phyloP scores from a whole-genome alignment of 225 moss, liverwort and hornwort species.

The Bryum argenteum region DNA sequence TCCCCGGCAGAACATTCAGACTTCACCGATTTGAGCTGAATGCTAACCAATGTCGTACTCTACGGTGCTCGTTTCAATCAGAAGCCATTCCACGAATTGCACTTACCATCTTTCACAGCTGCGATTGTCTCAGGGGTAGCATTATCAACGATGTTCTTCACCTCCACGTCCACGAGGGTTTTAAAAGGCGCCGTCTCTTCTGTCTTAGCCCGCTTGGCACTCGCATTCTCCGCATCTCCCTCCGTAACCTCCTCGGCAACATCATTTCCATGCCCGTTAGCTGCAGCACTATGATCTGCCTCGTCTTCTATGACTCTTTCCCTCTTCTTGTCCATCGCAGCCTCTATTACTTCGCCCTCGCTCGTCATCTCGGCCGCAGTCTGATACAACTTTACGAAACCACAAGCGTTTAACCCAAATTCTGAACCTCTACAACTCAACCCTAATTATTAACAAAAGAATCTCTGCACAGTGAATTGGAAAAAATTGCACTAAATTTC shows the following conservation, averaged over 20 bases:
- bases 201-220: conserved; percentile 60
- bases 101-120: conserved; percentile 24
- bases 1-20: not conserved
- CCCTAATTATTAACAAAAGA: not conserved
- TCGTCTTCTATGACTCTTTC: conserved; percentile 11
- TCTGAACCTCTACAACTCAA: not conserved
- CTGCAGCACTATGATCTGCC: conserved; percentile 6
- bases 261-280: not conserved
- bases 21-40: not conserved
- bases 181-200: conserved; percentile 24
- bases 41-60: not conserved
- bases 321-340: conserved; percentile 28
- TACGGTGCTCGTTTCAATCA: not conserved
- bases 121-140: conserved; percentile 4
- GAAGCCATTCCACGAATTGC: not conserved
- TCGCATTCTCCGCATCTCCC: conserved; percentile 35
- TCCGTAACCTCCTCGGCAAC: conserved; percentile 5
- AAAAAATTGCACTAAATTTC: not conserved
- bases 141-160: conserved; percentile 15
- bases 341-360: conserved; percentile 14
- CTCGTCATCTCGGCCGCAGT: conserved; percentile 17
- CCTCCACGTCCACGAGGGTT: conserved; percentile 5
- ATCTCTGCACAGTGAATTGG: not conserved
- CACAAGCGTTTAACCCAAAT: conserved; percentile 11
- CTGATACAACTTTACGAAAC: not conserved